Conservation (phyloP, 805 yeast genomes). For the Starmerella stigmatis region DNA sequence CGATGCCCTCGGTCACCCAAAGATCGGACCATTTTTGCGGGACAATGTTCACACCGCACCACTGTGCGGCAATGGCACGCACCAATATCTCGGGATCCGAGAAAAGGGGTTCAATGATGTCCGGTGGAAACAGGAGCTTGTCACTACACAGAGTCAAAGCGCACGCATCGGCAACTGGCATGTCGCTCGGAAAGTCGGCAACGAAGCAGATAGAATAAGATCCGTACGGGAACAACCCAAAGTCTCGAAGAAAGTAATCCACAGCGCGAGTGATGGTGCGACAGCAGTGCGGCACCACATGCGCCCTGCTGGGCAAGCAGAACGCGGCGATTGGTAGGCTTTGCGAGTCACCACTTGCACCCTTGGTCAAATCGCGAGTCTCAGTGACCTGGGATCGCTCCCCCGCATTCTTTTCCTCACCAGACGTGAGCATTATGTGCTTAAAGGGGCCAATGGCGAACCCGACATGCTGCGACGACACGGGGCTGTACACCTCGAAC, state of each 20-base stretch:
- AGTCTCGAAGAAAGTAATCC: constrained; percentile 75
- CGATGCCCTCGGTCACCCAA: constrained; percentile 84
- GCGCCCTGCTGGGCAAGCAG: constrained; percentile 31
- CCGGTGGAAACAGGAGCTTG: constrained; percentile 57
- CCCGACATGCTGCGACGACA: constrained; percentile 88
- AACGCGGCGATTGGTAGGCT: constrained; percentile 22
- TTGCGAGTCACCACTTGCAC: constrained; percentile 24
- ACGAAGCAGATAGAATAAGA: constrained; percentile 71
- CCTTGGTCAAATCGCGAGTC: constrained; percentile 3
- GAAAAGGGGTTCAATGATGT: constrained; percentile 68
- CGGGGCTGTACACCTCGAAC: constrained; percentile 69
- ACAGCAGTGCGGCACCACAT: constrained; percentile 51
- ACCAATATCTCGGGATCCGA: constrained; percentile 57
- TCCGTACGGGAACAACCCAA: constrained; percentile 86
- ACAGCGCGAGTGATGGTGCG: constrained; percentile 66
- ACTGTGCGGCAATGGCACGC: constrained; percentile 69
- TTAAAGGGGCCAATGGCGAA: constrained; percentile 90
- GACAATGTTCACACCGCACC: constrained; percentile 86
- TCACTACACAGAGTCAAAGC: constrained; percentile 59
- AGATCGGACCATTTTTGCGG: constrained; percentile 69
- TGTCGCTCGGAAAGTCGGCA: constrained; percentile 23
- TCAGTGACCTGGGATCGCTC: constrained; percentile 16
- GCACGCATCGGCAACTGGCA: constrained; percentile 56
- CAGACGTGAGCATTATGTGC: constrained; percentile 38
- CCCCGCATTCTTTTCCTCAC: constrained; percentile 5